Percentiles rank a stretch among this genome's conserved stretches.
These are phyloP conservation scores for Halenospora varia DNA, from an alignment of 495 filamentous ascomycete genomes.

Conservation along the genomic window DNA sequence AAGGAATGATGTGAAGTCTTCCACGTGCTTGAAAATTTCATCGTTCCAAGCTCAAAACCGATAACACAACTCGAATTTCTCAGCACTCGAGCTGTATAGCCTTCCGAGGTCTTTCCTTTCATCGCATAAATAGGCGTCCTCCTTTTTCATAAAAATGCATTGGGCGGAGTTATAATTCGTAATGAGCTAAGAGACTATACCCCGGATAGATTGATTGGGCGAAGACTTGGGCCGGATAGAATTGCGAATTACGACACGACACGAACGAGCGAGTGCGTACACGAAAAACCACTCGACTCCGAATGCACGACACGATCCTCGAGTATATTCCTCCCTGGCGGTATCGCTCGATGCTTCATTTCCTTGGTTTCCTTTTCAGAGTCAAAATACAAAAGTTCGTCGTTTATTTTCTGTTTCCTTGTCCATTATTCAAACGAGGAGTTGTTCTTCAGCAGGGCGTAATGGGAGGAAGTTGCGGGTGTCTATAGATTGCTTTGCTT, in stretches of 20 bases:
- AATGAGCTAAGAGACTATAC: slow-evolving; percentile 19
- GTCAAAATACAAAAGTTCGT: neutral
- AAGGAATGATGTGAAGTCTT: slow-evolving; percentile 25
- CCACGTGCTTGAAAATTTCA: no score
- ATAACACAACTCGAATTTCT: neutral
- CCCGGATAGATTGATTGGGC: slow-evolving; percentile 15
- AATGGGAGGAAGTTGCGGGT: neutral
- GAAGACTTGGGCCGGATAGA: slow-evolving; percentile 5
- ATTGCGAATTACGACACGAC: neutral
- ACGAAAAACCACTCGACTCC: neutral
- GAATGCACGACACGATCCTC: neutral
- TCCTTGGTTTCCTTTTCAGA: neutral
- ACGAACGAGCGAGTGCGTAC: neutral
- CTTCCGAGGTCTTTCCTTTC: neutral
- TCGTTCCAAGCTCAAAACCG: neutral
- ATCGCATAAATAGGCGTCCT: slow-evolving; percentile 8
- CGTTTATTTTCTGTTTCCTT: neutral
- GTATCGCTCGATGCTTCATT: neutral
- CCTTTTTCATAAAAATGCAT: slow-evolving; percentile 13
- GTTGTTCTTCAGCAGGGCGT: neutral
- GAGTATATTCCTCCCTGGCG: slow-evolving; percentile 2
- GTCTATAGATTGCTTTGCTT: neutral
- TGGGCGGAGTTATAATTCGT: slow-evolving; percentile 18
- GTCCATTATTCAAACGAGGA: no score
- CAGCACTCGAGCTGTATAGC: neutral